A percentile compares a stretch with the other conserved stretches of the same genome.
Conservation (phyloP, 2,329 filamentous ascomycete genomes). For the Colletotrichum sp. region DNA sequence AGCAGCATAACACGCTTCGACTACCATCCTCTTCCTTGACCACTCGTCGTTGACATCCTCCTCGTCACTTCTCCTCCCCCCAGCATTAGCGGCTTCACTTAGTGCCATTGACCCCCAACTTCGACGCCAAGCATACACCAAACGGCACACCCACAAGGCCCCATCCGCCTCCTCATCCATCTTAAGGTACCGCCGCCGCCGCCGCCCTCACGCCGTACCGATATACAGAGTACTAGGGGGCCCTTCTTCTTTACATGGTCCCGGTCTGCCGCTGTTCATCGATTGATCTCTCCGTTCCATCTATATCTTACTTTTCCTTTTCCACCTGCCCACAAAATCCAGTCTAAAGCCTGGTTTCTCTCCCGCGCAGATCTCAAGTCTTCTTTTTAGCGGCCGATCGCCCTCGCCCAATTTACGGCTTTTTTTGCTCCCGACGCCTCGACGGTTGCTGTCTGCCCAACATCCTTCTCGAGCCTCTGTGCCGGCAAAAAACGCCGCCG, state of each 20-base stretch:
- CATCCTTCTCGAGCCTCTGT: neutral
- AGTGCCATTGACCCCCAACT: conserved; percentile 15
- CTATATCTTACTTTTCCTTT: neutral
- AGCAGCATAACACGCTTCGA: neutral
- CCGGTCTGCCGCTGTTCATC: neutral
- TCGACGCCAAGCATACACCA: conserved; percentile 9
- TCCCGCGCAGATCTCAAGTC: conserved; percentile 16
- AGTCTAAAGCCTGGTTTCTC: neutral
- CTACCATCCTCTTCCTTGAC: neutral
- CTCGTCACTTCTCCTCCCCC: neutral
- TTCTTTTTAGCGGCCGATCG: conserved; percentile 11
- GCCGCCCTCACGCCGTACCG: neutral
- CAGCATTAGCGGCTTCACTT: conserved; percentile 10
- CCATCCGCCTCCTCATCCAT: conserved; percentile 8
- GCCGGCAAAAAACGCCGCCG: neutral
- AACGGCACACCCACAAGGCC: conserved; percentile 1
- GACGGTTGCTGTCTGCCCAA: neutral
- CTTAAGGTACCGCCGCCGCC: neutral
- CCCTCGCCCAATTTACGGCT: conserved; percentile 7
- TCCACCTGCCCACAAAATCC: neutral
- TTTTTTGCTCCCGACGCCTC: neutral
- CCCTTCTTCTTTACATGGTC: conserved; percentile 27
- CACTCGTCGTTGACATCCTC: neutral
- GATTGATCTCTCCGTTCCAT: neutral
- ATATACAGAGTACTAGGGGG: neutral